Evolutionary conservation across 768 basidiomycete genomes (phyloP), one percentile per base, ranked within the genome.

Genomic region (Mycena polygramma): DNA sequence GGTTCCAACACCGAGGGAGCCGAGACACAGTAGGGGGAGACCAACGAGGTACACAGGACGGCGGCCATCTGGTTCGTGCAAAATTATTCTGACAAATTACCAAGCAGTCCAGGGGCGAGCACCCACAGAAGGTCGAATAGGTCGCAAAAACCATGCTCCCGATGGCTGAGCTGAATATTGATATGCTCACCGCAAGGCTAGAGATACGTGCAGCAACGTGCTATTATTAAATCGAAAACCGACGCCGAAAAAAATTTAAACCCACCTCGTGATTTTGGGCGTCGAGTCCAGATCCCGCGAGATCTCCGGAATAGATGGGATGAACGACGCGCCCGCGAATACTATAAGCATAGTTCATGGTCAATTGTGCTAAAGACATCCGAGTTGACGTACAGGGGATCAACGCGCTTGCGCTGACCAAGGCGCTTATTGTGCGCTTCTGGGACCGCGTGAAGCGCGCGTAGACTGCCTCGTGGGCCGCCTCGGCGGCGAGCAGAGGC

Each of bases 281-380:
- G 92, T 87, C 0, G 91, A 83, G 30, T 86, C 57, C 13, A 95
- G 78, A 68, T 95, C 93, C 35, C 77, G 79, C 10, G 93, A 89
- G 53, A 96, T 89, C 58, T 91, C 86, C 0, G 93, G 92, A 64
- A 95, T 91, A 0, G 90, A 89, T 0, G 93, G 93, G 3, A 93
- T 84, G 77, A 95, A 94, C 0, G 88, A 88, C 0, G 88, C 90
- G 9, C 88, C 81, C 0, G 92, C 88, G 68, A 95, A 89, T 45
- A 91, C 93, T 95, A 51, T 41, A 57, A 30, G 6, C 30, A 30
- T 30, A 30, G 30, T 30, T 30, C 57, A 45, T 41, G 8, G 41
- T 15, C 15, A 41, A 11, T 30, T 24, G 43, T 6, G 13, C 53
- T 36, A 22, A 39, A 35, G 5, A 55, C 19, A 2, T 48, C 10